These are phyloP conservation scores for Aegilops bicornis DNA, from an alignment of 176 grass and related monocot genomes.

Conservation along the genomic window DNA sequence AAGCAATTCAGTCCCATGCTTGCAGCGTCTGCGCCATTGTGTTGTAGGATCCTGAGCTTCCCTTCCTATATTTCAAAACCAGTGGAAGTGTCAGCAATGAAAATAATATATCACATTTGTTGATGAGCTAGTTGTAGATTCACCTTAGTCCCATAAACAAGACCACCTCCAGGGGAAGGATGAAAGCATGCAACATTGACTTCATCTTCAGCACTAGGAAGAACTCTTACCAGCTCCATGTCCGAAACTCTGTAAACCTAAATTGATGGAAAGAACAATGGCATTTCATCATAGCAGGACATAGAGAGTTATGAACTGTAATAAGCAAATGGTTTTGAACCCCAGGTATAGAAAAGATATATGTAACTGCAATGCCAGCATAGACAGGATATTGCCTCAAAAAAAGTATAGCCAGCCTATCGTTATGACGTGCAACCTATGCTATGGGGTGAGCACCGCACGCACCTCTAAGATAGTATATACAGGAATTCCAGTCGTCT, in stretches of 20 bases:
- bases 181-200: slow-evolving; percentile 98
- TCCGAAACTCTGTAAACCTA: slow-evolving; percentile 98
- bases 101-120: background rate
- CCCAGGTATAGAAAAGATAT: slow-evolving; percentile 5
- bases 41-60: slow-evolving; percentile 92
- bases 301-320: background rate
- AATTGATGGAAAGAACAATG: slow-evolving; percentile 29
- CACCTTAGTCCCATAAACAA: slow-evolving; percentile 97
- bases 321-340: slow-evolving; percentile 8
- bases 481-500: slow-evolving; percentile 83
- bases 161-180: slow-evolving; percentile 66
- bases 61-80: slow-evolving; percentile 65
- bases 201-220: slow-evolving; percentile 59
- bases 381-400: slow-evolving; percentile 1
- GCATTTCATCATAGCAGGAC: background rate
- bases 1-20: slow-evolving; percentile 48
- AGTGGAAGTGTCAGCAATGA: slow-evolving; percentile 33
- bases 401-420: slow-evolving; percentile 19
- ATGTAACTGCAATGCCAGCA: slow-evolving; percentile 27
- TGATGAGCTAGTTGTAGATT: slow-evolving; percentile 20
- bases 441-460: background rate
- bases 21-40: slow-evolving; percentile 54
- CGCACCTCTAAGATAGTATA: slow-evolving; percentile 98
- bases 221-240: slow-evolving; percentile 95
- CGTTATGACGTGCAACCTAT: slow-evolving; percentile 13